These are phyloP conservation scores for Boletus sp. DNA, from an alignment of 768 basidiomycete species.

Conservation along the genomic window DNA sequence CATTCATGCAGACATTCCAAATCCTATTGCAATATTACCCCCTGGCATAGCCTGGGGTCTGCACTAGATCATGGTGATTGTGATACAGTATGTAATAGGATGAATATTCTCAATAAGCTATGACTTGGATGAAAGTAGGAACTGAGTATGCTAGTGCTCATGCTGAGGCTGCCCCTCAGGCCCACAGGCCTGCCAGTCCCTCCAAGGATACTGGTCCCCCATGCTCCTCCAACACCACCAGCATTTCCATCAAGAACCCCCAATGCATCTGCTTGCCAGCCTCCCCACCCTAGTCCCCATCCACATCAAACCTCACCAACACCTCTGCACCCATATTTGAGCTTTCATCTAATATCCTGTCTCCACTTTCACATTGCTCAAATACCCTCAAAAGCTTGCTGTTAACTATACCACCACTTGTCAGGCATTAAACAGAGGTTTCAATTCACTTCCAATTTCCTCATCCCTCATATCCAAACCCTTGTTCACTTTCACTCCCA, in stretches of 20 bases:
- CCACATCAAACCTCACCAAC: slow-evolving; percentile 26
- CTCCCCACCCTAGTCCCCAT: slow-evolving; percentile 34
- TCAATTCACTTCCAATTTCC: slow-evolving; percentile 17
- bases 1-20: too few species aligned
- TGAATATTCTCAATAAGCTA: too few species aligned
- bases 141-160: too few species aligned
- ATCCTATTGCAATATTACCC: not conserved
- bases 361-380: slow-evolving; percentile 31
- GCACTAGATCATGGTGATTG: too few species aligned
- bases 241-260: slow-evolving; percentile 55
- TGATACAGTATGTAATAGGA: too few species aligned
- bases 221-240: slow-evolving; percentile 75
- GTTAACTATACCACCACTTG: slow-evolving; percentile 19
- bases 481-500: slow-evolving; percentile 24
- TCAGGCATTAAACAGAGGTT: slow-evolving; percentile 15
- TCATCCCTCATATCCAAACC: slow-evolving; percentile 23
- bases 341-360: slow-evolving; percentile 6
- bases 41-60: not conserved
- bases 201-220: too few species aligned
- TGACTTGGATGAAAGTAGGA: too few species aligned
- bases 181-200: too few species aligned
- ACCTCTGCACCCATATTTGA: slow-evolving; percentile 20
- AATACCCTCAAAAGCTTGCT: slow-evolving; percentile 39
- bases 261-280: slow-evolving; percentile 63
- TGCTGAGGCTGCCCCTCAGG: too few species aligned